Conservation (phyloP, 148 eudicot genomes). For the Spergularia bocconei region DNA sequence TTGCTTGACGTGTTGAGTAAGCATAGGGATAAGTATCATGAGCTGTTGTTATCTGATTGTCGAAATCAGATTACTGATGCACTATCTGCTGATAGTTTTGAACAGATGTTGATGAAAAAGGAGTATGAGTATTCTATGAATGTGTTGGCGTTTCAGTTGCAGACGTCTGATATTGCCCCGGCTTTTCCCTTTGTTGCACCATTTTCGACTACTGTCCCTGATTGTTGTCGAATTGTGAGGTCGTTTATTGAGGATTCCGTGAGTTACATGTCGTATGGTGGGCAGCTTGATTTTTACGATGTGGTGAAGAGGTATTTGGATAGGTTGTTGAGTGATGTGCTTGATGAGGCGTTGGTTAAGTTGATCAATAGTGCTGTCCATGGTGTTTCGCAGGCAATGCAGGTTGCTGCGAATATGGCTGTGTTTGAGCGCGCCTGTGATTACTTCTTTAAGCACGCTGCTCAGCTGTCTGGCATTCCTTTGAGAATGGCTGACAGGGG, state of each 20-base stretch:
- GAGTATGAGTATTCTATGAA: slow-evolving; percentile 97
- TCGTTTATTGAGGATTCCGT: slow-evolving; percentile 97
- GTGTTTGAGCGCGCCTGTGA: slow-evolving; percentile 99
- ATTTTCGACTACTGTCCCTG: slow-evolving; percentile 91
- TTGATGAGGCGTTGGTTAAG: slow-evolving; percentile 79
- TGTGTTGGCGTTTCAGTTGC: slow-evolving; percentile 86
- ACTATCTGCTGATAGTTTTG: slow-evolving; percentile 71
- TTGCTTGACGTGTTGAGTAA: slow-evolving; percentile 91
- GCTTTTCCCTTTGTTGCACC: slow-evolving; percentile 96
- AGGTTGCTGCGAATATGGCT: slow-evolving; percentile 95
- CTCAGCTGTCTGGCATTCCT: slow-evolving; percentile 91
- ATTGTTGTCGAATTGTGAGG: slow-evolving; percentile 90
- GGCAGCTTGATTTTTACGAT: slow-evolving; percentile 93
- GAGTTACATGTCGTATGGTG: slow-evolving; percentile 92
- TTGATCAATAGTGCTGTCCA: slow-evolving; percentile 55
- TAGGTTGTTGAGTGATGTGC: slow-evolving; percentile 71
- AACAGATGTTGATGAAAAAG: slow-evolving; percentile 96
- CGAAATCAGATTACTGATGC: slow-evolving; percentile 85
- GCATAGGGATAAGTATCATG: slow-evolving; percentile 98
- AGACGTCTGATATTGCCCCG: slow-evolving; percentile 80
- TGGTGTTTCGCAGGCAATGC: slow-evolving; percentile 97
- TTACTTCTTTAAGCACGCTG: slow-evolving; percentile 90
- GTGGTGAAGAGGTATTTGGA: slow-evolving; percentile 94
- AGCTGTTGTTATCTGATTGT: slow-evolving; percentile 80
- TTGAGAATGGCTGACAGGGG: slow-evolving; percentile 93